Evolutionary conservation across 805 yeast species (phyloP).

Genomic region (Hanseniaspora vineae): DNA sequence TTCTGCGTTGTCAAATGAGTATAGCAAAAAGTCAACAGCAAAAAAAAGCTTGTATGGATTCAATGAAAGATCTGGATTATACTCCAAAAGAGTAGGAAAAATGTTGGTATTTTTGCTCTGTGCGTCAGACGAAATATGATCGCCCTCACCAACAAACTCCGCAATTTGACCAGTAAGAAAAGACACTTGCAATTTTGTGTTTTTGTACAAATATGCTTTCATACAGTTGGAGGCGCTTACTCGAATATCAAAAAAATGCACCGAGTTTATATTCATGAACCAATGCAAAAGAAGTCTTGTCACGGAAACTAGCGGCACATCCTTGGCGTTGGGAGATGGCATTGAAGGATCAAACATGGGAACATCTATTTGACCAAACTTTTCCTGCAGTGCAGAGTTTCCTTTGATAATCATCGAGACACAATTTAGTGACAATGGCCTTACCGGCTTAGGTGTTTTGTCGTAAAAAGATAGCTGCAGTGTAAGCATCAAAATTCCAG

Average conservation of each 20-base stretch:
- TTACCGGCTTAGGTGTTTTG: constrained; percentile 47
- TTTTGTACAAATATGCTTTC: constrained; percentile 54
- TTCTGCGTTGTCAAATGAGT: constrained; percentile 34
- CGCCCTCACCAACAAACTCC: constrained; percentile 21
- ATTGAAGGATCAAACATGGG: constrained; percentile 77
- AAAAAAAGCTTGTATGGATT: constrained; percentile 89
- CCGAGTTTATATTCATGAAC: constrained; percentile 68
- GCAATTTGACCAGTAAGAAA: constrained; percentile 58
- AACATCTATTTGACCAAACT: constrained; percentile 73
- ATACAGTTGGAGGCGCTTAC: constrained; percentile 57
- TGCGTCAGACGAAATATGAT: neutral
- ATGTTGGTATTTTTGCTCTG: constrained; percentile 38
- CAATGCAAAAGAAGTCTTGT: constrained; percentile 66
- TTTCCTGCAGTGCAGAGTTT: constrained; percentile 53
- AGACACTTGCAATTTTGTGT: constrained; percentile 42
- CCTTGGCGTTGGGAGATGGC: constrained; percentile 21
- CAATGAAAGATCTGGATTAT: constrained; percentile 54
- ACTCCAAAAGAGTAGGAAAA: constrained; percentile 58
- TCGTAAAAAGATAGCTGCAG: constrained; percentile 60
- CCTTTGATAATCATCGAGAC: constrained; percentile 65
- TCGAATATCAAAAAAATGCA: constrained; percentile 73
- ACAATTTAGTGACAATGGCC: constrained; percentile 57
- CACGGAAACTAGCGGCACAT: constrained; percentile 42
- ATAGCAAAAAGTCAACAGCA: constrained; percentile 52
- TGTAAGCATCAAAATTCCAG: constrained; percentile 53